Base-by-base conservation (phyloP, 2,329 filamentous ascomycete species). In the Fonsecaea multimorphosa region DNA sequence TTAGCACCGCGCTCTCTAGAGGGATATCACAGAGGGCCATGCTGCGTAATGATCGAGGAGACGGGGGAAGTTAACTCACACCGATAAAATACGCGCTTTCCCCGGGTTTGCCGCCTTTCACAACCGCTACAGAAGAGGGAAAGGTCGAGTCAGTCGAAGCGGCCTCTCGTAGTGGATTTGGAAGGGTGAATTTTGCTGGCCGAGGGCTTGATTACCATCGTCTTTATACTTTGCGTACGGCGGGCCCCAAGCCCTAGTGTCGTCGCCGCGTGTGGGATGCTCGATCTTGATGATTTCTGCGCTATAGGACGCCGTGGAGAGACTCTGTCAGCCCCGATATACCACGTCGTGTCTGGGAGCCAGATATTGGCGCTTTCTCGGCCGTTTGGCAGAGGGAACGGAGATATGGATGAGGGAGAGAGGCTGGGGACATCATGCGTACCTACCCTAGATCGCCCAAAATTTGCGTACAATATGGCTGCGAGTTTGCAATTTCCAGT, bases 381-480 rank as follows among this genome's bases (percentile, higher is more conserved):
- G n/a, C n/a, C n/a, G 29, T 31, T 3, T 31, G 29, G 29, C 3
- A 31, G 8, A 31, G 29, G 9, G 14, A 38, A 38, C 12, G 4
- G 34, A 7, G 8, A 38, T 38, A 38, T 38, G 29, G 29, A n/a
- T n/a, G n/a, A 8, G 8, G 8, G 29, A 31, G 29, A 31, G 29
- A 31, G 29, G 29, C 8, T 31, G 29, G 29, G 38, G 51, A 32
- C 16, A n/a, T 44, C 12, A 77, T 73, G 69, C 68, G 70, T 66
- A 72, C 87, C 77, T 87, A 97, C 94, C 95, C 95, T 72, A 99
- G 85, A 79, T 99, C 95, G 63, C 94, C 95, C 9, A 99, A 81
- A 61, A 99, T 97, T 78, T 99, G 95, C 40, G 95, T 98, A 74
- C 93, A 97, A 76, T 98, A 98, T 71, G 95, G 95, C 92, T 98